phyloP scores from a whole-genome alignment of 805 yeast genomes.

The Saturnispora serradocipensis region DNA sequence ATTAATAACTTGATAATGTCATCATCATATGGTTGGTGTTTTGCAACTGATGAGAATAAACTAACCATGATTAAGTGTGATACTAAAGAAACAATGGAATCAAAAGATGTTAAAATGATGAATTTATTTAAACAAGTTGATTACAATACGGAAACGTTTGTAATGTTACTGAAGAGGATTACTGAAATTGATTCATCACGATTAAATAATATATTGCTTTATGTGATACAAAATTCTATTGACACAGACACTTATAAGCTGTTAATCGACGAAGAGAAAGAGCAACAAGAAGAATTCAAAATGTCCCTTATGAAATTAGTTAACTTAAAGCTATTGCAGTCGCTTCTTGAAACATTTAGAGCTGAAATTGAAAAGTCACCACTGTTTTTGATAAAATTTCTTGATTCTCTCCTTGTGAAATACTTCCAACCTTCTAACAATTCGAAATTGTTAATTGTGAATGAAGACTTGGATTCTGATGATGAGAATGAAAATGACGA shows the following conservation, averaged over 20 bases:
- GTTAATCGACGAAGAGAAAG: conserved; percentile 28
- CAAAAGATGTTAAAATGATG: conserved; percentile 5
- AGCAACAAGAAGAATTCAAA: conserved; percentile 31
- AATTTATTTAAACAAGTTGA: conserved; percentile 35
- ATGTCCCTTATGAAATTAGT: conserved; percentile 48
- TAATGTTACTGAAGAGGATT: conserved; percentile 22
- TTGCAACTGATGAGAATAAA: conserved; percentile 33
- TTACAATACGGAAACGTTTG: conserved; percentile 30
- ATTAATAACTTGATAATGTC: conserved; percentile 18
- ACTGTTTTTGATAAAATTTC: conserved; percentile 6
- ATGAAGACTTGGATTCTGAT: conserved; percentile 28
- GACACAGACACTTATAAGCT: conserved; percentile 1
- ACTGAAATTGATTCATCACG: conserved; percentile 39
- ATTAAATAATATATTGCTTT: conserved; percentile 39
- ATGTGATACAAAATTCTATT: conserved; percentile 55
- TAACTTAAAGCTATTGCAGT: conserved; percentile 58
- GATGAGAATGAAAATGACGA: conserved; percentile 30
- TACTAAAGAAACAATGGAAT: conserved; percentile 2
- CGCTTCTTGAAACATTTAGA: conserved; percentile 47
- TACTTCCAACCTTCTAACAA: conserved; percentile 2
- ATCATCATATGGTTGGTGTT: conserved; percentile 32
- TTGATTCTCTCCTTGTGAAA: conserved; percentile 2
- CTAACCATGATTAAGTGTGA: conserved; percentile 20
- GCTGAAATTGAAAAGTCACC: conserved; percentile 42
- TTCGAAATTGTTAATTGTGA: conserved; percentile 4